Percentiles rank a stretch among this genome's conserved stretches.
phyloP scores from a whole-genome alignment of 768 basidiomycete genomes.

The Collybia sp. region DNA sequence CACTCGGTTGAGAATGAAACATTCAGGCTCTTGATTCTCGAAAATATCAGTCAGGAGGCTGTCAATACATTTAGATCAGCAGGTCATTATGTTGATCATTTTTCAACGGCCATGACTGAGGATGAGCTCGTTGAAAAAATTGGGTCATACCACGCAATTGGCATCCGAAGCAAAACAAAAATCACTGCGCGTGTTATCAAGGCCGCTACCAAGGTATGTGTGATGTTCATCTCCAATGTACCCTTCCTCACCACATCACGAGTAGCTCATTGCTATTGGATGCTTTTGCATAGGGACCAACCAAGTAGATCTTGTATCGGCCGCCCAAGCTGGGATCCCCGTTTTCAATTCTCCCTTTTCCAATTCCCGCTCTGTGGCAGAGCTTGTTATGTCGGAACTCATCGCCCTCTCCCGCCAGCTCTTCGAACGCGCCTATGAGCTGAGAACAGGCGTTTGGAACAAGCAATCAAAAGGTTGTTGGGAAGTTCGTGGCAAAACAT shows the following conservation, averaged over 20 bases:
- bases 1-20: slow-evolving; percentile 82
- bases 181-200: slow-evolving; percentile 88
- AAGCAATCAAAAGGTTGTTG: slow-evolving; percentile 98
- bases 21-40: slow-evolving; percentile 79
- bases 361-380: slow-evolving; percentile 98
- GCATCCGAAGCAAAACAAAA: slow-evolving; percentile 97
- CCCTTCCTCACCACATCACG: background rate
- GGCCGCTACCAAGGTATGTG: slow-evolving; percentile 75
- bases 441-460: slow-evolving; percentile 93
- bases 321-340: slow-evolving; percentile 85
- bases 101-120: slow-evolving; percentile 82
- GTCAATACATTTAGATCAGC: slow-evolving; percentile 73
- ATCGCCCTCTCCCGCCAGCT: slow-evolving; percentile 93
- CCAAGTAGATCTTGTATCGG: slow-evolving; percentile 87
- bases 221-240: background rate
- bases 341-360: slow-evolving; percentile 99
- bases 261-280: slow-evolving; percentile 91
- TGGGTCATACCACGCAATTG: slow-evolving; percentile 85
- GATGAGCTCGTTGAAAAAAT: slow-evolving; percentile 87
- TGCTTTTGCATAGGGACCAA: slow-evolving; percentile 99
- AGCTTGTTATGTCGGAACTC: slow-evolving; percentile 93
- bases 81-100: slow-evolving; percentile 92
- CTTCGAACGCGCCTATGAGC: slow-evolving; percentile 82
- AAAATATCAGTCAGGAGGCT: slow-evolving; percentile 93
- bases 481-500: slow-evolving; percentile 96